Percentiles rank a stretch among this genome's conserved stretches.
Evolutionary conservation across 345 rosid genomes (phyloP).

Genomic region (Limnanthes douglasii): DNA sequence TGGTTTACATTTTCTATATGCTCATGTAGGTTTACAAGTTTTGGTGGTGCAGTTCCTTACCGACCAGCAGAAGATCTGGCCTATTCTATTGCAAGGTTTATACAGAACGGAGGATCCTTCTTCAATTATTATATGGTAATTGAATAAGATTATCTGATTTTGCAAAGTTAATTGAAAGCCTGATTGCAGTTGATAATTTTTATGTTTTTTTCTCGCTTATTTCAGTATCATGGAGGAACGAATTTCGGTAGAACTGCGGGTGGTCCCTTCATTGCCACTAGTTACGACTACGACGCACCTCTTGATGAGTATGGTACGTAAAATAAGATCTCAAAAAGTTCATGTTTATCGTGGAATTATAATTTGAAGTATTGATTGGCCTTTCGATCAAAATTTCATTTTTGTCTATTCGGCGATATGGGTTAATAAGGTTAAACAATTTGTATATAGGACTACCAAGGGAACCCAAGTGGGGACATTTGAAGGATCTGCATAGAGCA

Average conservation of each 20-base stretch:
- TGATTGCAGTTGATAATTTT: not conserved
- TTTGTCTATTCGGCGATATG: not conserved
- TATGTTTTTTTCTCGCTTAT: not conserved
- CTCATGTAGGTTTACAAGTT: conserved; percentile 33
- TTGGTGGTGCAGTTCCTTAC: conserved; percentile 51
- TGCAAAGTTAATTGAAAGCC: not conserved
- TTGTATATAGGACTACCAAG: conserved; percentile 42
- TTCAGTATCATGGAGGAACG: conserved; percentile 65
- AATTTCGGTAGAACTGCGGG: conserved; percentile 65
- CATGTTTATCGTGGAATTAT: not conserved
- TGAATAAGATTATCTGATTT: not conserved
- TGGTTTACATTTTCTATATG: not conserved
- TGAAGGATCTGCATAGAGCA: conserved; percentile 56
- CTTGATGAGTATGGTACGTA: conserved; percentile 61
- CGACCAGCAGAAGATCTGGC: conserved; percentile 75
- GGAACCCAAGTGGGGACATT: conserved; percentile 72
- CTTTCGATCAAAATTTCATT: too few relatives aligned
- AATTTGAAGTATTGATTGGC: too few relatives aligned
- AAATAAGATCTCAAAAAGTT: conserved; percentile 1
- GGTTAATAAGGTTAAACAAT: not conserved
- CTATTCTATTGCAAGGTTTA: conserved; percentile 52
- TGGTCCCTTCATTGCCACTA: conserved; percentile 58
- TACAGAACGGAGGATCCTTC: conserved; percentile 58
- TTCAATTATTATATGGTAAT: conserved; percentile 68
- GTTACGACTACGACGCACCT: conserved; percentile 70